These are phyloP conservation scores for Brasenia schreberi DNA, from an alignment of 164 flowering plant species.

Conservation along the genomic window DNA sequence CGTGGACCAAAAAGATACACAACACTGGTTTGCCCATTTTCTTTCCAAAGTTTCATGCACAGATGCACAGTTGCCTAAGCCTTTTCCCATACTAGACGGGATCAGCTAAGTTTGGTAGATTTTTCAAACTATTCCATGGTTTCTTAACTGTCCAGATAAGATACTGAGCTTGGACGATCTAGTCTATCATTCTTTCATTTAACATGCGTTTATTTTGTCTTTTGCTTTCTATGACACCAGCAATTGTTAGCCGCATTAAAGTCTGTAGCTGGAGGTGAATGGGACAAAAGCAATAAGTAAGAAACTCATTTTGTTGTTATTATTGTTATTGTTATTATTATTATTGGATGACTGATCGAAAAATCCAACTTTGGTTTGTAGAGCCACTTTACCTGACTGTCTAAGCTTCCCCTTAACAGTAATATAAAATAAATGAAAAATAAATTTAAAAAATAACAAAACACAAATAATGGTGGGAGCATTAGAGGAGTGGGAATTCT, in stretches of 20 bases:
- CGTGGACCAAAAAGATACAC: too few species aligned
- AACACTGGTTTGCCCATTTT: too few species aligned
- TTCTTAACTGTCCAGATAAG: too few species aligned
- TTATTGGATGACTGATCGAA: neutral
- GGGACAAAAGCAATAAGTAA: neutral
- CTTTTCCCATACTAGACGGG: too few species aligned
- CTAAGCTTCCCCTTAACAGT: neutral
- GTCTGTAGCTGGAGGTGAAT: slow-evolving; percentile 1
- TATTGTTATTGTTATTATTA: neutral
- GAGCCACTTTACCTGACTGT: neutral
- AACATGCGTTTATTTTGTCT: neutral
- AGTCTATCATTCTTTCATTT: too few species aligned
- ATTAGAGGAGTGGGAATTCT: too few species aligned
- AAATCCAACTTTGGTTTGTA: neutral
- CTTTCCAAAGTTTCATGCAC: too few species aligned
- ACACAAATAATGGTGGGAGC: too few species aligned
- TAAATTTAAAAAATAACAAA: neutral
- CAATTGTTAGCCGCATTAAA: neutral
- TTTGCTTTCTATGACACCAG: neutral
- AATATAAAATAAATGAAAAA: neutral
- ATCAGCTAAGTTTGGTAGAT: too few species aligned
- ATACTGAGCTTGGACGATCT: too few species aligned
- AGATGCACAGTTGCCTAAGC: too few species aligned
- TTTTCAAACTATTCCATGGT: too few species aligned
- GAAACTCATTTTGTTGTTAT: neutral